Percentiles rank a stretch among this genome's conserved stretches.
These are phyloP conservation scores for Dactylellina haptotyla DNA, from an alignment of 2,329 filamentous ascomycete species.

Conservation along the genomic window DNA sequence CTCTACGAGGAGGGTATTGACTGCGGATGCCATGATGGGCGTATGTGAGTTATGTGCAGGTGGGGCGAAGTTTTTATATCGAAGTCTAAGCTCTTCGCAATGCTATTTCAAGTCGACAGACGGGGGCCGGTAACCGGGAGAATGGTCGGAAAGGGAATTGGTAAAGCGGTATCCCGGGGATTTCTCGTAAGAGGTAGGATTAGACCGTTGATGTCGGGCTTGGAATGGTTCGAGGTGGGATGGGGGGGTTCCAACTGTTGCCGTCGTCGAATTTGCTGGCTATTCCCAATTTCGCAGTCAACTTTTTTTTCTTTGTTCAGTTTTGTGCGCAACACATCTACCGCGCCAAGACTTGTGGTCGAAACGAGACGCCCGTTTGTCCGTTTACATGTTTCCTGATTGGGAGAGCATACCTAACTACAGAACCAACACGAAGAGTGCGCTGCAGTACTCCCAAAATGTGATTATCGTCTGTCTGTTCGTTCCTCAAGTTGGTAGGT, in stretches of 20 bases:
- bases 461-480: no score
- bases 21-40: conserved; percentile 59
- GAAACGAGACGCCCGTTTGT: no score
- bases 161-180: no score
- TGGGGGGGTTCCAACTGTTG: conserved; percentile 13
- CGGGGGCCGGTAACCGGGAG: background rate
- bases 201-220: conserved; percentile 7
- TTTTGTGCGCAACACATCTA: conserved; percentile 52
- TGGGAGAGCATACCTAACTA: background rate
- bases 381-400: no score
- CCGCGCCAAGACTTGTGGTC: conserved; percentile 39
- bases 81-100: background rate
- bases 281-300: conserved; percentile 53
- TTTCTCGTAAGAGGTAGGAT: no score
- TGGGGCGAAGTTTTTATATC: background rate
- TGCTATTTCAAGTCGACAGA: background rate
- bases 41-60: conserved; percentile 4
- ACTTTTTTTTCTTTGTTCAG: conserved; percentile 44
- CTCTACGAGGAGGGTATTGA: conserved; percentile 75
- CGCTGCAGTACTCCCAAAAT: no score
- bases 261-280: conserved; percentile 26
- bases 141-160: no score
- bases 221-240: no score
- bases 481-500: no score
- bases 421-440: conserved; percentile 25